These are phyloP conservation scores for Backusella sp. DNA, from an alignment of 192 early-diverging fungal species.

Conservation along the genomic window DNA sequence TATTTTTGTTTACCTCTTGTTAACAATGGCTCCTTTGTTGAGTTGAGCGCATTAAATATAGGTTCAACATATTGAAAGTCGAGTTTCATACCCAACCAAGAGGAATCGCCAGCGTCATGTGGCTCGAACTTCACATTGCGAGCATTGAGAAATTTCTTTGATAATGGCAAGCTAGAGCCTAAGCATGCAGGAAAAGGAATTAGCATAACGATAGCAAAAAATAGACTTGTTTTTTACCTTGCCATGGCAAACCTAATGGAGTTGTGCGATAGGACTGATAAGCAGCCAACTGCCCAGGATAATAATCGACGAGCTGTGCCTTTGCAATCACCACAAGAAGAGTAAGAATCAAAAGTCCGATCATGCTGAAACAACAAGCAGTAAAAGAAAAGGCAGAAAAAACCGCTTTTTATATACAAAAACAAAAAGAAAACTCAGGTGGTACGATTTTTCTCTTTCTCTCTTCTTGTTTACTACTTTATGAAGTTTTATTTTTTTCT, in stretches of 20 bases:
- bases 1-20: slow-evolving; percentile 14
- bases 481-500: slow-evolving; percentile 1
- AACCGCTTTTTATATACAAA: not conserved
- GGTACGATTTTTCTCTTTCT: not conserved
- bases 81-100: slow-evolving; percentile 61
- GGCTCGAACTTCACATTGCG: slow-evolving; percentile 12
- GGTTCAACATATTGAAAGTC: slow-evolving; percentile 53
- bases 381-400: not conserved
- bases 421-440: not conserved
- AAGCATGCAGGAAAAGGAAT: not conserved
- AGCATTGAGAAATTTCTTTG: slow-evolving; percentile 13
- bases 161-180: slow-evolving; percentile 19
- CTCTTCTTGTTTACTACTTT: slow-evolving; percentile 6
- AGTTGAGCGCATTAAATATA: slow-evolving; percentile 50
- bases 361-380: not conserved
- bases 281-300: not conserved
- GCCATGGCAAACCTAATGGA: slow-evolving; percentile 13
- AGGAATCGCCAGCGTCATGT: not conserved
- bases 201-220: not conserved
- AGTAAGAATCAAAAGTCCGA: slow-evolving; percentile 2
- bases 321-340: slow-evolving; percentile 1
- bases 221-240: slow-evolving; percentile 3
- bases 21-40: slow-evolving; percentile 37
- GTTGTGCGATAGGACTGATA: slow-evolving; percentile 7
- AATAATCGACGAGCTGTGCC: not conserved